Evolutionary conservation across 1,284 basidiomycete genomes (phyloP), one percentile per base, ranked within the genome.

Genomic region (Ganoderma meredithae): DNA sequence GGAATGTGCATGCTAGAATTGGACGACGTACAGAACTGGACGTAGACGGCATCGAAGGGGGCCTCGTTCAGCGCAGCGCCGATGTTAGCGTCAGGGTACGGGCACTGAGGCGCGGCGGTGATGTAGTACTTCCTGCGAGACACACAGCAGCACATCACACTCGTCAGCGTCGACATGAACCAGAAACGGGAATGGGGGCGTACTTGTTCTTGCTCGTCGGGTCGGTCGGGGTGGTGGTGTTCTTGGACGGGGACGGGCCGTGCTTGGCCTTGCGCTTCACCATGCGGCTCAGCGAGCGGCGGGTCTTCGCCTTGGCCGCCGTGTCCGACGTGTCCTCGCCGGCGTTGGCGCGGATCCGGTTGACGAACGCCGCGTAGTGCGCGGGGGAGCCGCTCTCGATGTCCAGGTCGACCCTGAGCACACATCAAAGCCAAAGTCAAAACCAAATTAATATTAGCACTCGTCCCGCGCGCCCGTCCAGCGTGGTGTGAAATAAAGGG

Each of bases 21-120:
- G 25, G 41, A 19, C 10, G 47, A 74, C 83, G 66, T 73, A 83
- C 84, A 85, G 71, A 86, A 84, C 73, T 90, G 88, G 63, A 90
- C 88, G 71, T 85, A 90, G 55, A 90, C 79, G 31, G 87, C 86
- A 73, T 90, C 89, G 67, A 90, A 89, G 6, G 76, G 79, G 27
- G 85, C 86, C 5, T 78, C 78, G 72, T 86, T 85, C 64, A 90
- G 77, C 60, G 85, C 85, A 15, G 80, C 70, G 33, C 87, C 87
- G 22, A 90, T 78, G 67, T 82, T 82, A 7, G 84, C 84, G 74
- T 90, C 88, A 0, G 88, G 89, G 78, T 79, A 89, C 9, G 86
- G 86, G 76, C 88, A 90, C 69, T 90, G 88, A 40, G 87, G 88
- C 12, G 88, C 78, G 3, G 78, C 88, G 12, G 86, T 88, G 66